phyloP scores from a whole-genome alignment of 495 filamentous ascomycete genomes.

The Parathielavia appendiculata region DNA sequence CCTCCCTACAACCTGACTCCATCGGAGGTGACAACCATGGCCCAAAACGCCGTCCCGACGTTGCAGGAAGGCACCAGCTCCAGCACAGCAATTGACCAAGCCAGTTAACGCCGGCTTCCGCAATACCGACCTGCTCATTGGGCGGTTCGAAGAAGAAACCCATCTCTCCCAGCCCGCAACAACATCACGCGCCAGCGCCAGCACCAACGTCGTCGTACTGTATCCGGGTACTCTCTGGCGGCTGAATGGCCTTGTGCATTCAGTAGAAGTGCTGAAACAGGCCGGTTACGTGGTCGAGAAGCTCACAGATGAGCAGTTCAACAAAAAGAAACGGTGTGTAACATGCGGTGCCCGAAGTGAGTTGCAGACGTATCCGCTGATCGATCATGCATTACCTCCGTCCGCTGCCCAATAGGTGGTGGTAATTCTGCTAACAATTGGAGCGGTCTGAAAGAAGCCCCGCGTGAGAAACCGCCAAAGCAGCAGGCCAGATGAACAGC shows the following conservation, averaged over 20 bases:
- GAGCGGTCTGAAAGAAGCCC: not conserved
- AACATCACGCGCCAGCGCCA: too few species aligned
- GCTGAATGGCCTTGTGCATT: not conserved
- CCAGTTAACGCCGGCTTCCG: too few species aligned
- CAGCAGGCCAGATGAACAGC: not conserved
- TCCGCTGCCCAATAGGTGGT: not conserved
- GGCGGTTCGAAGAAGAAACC: too few species aligned
- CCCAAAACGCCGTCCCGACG: not conserved
- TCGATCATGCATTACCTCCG: not conserved
- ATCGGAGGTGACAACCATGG: not conserved
- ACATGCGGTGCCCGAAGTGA: constrained; percentile 8
- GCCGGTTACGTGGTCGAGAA: not conserved
- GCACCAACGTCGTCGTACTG: not conserved
- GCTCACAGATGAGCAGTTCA: not conserved
- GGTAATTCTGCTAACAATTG: not conserved
- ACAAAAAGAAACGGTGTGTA: constrained; percentile 5
- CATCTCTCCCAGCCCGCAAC: too few species aligned
- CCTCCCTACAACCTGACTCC: not conserved
- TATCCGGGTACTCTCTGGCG: constrained; percentile 3
- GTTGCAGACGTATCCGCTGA: not conserved
- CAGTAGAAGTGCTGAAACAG: not conserved
- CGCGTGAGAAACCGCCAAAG: not conserved
- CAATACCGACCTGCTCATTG: too few species aligned
- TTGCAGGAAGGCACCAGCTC: not conserved
- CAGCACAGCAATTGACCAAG: too few species aligned